Evolutionary conservation across 2,329 filamentous ascomycete genomes (phyloP).

Genomic region (Orbilia quercus): DNA sequence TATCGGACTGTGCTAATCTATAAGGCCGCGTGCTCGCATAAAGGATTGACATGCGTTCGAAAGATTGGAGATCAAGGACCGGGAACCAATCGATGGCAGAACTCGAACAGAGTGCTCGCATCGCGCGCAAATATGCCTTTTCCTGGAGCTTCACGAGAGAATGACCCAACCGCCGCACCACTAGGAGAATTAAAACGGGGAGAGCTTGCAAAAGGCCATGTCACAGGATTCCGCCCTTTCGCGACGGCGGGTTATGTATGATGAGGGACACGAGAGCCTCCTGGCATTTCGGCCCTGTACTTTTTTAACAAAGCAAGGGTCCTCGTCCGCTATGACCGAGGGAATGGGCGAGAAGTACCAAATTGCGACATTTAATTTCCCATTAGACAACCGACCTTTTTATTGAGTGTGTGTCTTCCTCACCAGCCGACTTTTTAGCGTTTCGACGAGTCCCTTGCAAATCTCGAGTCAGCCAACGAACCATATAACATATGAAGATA

Average conservation of each 20-base stretch:
- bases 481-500: too few species aligned
- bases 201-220: neutral
- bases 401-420: slow-evolving; percentile 22
- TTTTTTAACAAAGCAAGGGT: slow-evolving; percentile 30
- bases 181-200: neutral
- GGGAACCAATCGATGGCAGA: slow-evolving; percentile 18
- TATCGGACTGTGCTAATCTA: slow-evolving; percentile 12
- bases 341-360: slow-evolving; percentile 22
- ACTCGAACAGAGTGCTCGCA: slow-evolving; percentile 5
- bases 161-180: neutral
- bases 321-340: slow-evolving; percentile 33
- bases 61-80: slow-evolving; percentile 11
- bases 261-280: slow-evolving; percentile 16
- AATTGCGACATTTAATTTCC: slow-evolving; percentile 58
- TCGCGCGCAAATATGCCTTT: slow-evolving; percentile 2
- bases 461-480: slow-evolving; percentile 3
- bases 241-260: slow-evolving; percentile 11
- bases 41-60: too few species aligned
- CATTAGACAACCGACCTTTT: slow-evolving; percentile 45
- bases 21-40: slow-evolving; percentile 14
- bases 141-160: neutral
- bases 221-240: slow-evolving; percentile 3
- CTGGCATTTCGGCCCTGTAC: slow-evolving; percentile 38
- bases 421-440: slow-evolving; percentile 40
- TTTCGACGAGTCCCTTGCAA: slow-evolving; percentile 29